Base-by-base conservation (phyloP, 169 alveolate genomes). In the Amoebophrya sp. region DNA sequence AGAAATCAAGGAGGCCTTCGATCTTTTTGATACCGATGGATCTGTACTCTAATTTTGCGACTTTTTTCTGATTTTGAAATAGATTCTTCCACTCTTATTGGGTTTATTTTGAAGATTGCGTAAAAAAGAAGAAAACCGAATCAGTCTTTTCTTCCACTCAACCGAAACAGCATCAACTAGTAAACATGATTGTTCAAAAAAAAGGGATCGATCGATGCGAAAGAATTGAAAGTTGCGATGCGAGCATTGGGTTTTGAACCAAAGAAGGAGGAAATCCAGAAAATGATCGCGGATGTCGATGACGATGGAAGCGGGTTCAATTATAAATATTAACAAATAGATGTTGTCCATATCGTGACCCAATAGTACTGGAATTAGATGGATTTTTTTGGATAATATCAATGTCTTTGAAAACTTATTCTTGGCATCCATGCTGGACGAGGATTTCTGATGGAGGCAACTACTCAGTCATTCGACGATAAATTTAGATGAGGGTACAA, bases 191-290 rank as follows among this genome's bases (percentile, higher is more conserved):
- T 36, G 2, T 55, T 0, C 24, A 41, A 34, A 6, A 10, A 36
- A 92, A 24, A 92, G 95, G 98, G 97, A 1, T 94, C 95, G 90
- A 97, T 98, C 90, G 99, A 98, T 93, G 97, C 97, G 36, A 97
- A 96, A 94, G 99, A 98, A 95, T 94, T 98, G 77, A 98, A 97
- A 94, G 99, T 98, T 24, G 99, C 99, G 40, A 98, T 98, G 99
- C 95, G 99, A 83, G 99, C 99, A 3, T 96, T 98, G 23, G 99
- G 99, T 34, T 98, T 98, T 93, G 99, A 98, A 92, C 99, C 99
- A 38, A 97, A 96, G 94, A 98, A 97, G 92, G 99, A 98, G 93
- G 99, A 98, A 65, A 93, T 95, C 41, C 95, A 95, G 93, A 92
- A 93, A 92, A 94, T 95, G 92, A 92, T 95, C 40, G 83, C 94